Evolutionary conservation across 2,329 filamentous ascomycete species (phyloP), one percentile per base, ranked within the genome.

Genomic region (Stemphylium beticola): DNA sequence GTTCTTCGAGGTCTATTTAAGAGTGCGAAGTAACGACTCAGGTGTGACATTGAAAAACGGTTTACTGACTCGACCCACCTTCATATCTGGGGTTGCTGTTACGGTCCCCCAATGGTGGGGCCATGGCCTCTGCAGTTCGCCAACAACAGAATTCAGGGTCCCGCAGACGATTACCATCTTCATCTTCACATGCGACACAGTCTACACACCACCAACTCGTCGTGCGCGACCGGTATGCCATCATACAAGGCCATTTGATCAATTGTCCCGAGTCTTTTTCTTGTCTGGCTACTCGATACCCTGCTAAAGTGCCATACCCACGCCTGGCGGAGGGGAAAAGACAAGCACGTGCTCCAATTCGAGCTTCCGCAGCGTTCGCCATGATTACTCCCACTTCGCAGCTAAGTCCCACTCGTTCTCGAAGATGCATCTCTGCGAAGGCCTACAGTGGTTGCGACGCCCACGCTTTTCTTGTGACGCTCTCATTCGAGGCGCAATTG

Each of bases 401-500:
- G 42, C 18, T 11, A 37, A 54, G 40, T n/a, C 50, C 62, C 62
- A 59, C 55, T 40, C 37, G 60, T 65, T 66, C 62, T n/a, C 53
- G 24, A 37, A 32, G 46, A 31, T 54, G 50, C 48, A 33, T 18
- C 49, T 20, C 39, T 36, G 47, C 59, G 43, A 48, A 62, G 41
- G 52, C 55, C 58, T 37, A 55, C 46, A 50, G 39, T 55, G 57
- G 47, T 53, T 44, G 49, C 58, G 57, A 57, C 47, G 64, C 53
- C 64, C 66, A 68, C 64, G 66, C 66, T 62, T 50, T 57, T 54
- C 53, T 60, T 62, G 57, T 51, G 39, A 54, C 55, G 52, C 49
- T 66, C 62, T 64, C 58, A 68, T 67, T 67, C 63, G 64, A 68
- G 64, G 63, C 57, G 57, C 47, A 33, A 56, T 58, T 39, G 45